A percentile compares a stretch with the other conserved stretches of the same genome.
Evolutionary conservation across 768 basidiomycete species (phyloP).

Genomic region (Leccinum obscurum): DNA sequence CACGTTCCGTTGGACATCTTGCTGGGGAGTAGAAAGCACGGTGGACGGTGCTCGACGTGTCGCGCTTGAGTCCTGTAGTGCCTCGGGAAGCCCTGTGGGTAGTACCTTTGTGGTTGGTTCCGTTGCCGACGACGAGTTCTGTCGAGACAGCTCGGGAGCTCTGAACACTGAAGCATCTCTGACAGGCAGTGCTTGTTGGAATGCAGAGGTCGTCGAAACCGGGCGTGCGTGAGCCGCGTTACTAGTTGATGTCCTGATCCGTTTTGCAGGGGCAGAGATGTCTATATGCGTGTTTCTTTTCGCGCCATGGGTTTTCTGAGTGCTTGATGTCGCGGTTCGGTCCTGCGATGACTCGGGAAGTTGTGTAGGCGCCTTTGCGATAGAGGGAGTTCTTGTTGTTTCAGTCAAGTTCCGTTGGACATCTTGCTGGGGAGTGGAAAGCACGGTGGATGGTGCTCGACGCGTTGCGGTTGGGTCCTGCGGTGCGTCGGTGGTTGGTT

Average conservation of each 20-base stretch:
- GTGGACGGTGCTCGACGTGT: not conserved
- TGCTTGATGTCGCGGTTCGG: not conserved
- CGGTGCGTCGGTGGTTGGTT: not conserved
- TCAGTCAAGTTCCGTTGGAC: not conserved
- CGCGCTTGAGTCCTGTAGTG: not conserved
- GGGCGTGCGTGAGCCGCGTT: not conserved
- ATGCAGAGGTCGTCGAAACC: not conserved
- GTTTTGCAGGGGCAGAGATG: conserved; percentile 15
- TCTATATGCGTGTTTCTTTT: conserved; percentile 27
- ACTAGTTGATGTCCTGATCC: conserved; percentile 1
- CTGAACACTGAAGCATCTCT: conserved; percentile 6
- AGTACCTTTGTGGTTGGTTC: not conserved
- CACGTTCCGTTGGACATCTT: not conserved
- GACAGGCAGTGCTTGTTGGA: not conserved
- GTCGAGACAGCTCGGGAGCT: conserved; percentile 4
- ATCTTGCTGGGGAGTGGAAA: not conserved
- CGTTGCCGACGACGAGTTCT: not conserved
- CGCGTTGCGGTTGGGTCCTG: not conserved
- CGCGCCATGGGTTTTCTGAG: not conserved
- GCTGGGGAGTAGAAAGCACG: not conserved
- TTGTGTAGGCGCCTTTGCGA: not conserved
- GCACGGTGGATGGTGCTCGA: not conserved
- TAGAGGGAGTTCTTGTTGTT: not conserved
- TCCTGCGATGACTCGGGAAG: not conserved
- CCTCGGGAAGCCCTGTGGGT: not conserved